Evolutionary conservation across 2,329 filamentous ascomycete genomes (phyloP).

Genomic region (Verruconis gallopava): DNA sequence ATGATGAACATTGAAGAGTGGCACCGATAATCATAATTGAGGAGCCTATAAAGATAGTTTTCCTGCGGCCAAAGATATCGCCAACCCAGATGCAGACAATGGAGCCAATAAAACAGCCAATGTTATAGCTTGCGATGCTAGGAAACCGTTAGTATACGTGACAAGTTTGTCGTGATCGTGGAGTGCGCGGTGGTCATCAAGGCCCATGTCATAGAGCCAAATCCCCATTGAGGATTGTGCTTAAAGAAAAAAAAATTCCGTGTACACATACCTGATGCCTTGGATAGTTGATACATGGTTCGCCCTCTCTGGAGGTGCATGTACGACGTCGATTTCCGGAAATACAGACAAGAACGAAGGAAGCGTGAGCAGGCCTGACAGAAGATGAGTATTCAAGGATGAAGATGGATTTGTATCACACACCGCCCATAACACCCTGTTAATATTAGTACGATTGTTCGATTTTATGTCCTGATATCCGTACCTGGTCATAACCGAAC

Average conservation of each 20-base stretch:
- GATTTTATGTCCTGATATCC: too few species aligned
- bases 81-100: constrained; percentile 23
- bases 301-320: not conserved
- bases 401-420: too few species aligned
- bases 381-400: too few species aligned
- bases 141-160: constrained; percentile 36
- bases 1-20: not conserved
- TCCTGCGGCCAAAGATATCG: constrained; percentile 3
- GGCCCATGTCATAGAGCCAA: too few species aligned
- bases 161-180: too few species aligned
- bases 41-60: not conserved
- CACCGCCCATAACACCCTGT: too few species aligned
- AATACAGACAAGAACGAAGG: constrained; percentile 16
- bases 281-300: constrained; percentile 28
- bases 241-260: too few species aligned
- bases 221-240: too few species aligned
- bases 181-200: too few species aligned
- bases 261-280: too few species aligned
- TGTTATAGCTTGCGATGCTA: too few species aligned
- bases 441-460: too few species aligned
- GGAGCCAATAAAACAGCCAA: constrained; percentile 34
- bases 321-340: constrained; percentile 6
- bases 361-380: constrained; percentile 33
- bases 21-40: constrained; percentile 3
- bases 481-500: not conserved